Evolutionary conservation across 2,329 filamentous ascomycete species (phyloP).

Genomic region (Myriosclerotinia scirpicola): DNA sequence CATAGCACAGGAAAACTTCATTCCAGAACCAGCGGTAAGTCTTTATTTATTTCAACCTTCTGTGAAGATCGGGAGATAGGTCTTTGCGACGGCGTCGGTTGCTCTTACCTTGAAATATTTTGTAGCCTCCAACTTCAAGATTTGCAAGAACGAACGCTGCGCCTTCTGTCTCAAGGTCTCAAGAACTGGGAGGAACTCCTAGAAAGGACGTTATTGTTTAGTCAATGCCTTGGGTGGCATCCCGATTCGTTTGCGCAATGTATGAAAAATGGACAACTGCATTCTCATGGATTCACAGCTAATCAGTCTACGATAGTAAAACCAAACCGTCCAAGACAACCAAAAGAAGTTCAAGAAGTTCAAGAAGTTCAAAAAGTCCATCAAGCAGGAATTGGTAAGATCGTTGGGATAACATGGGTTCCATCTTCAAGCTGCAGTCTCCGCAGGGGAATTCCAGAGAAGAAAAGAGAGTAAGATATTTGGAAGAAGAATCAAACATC

Average conservation of each 20-base stretch:
- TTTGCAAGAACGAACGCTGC: constrained; percentile 4
- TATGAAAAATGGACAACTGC: background rate
- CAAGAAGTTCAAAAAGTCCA: background rate
- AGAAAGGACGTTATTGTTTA: background rate
- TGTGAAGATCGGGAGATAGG: background rate
- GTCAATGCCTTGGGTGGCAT: background rate
- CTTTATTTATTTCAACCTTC: background rate
- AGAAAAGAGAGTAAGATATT: background rate
- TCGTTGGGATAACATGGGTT: background rate
- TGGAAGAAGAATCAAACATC: background rate
- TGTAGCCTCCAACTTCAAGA: background rate
- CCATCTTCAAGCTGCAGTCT: background rate
- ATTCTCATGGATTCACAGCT: background rate
- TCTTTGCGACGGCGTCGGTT: background rate
- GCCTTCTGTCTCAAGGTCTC: background rate
- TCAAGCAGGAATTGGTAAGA: background rate
- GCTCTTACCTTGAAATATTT: background rate
- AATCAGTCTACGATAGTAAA: background rate
- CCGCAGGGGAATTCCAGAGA: background rate
- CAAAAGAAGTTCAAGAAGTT: background rate
- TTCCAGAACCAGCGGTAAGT: background rate
- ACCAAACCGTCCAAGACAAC: background rate
- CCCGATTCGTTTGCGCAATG: background rate
- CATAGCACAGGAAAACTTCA: no score
- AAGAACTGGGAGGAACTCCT: background rate